Evolutionary conservation across 176 grass and related monocot genomes (phyloP).

Genomic region (Alopecurus myosuroides): DNA sequence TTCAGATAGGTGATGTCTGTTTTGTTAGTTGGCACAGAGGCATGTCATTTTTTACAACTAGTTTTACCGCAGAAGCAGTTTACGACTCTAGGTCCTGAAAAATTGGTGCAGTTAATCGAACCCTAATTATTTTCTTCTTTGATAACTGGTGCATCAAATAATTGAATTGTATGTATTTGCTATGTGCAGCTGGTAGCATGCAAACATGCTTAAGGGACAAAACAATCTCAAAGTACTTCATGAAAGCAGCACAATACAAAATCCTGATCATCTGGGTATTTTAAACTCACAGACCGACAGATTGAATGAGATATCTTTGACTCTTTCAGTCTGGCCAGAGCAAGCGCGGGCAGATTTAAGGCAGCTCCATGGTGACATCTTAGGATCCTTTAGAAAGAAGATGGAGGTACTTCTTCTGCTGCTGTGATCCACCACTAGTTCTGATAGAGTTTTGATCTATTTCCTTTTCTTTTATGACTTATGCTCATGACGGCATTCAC

Average conservation of each 20-base stretch:
- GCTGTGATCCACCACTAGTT: background rate
- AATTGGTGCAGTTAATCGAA: too few species aligned
- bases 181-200: too few species aligned
- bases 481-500: slow-evolving; percentile 10
- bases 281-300: slow-evolving; percentile 43
- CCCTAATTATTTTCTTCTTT: too few species aligned
- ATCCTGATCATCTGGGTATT: slow-evolving; percentile 32
- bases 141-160: too few species aligned
- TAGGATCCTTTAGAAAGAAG: slow-evolving; percentile 44
- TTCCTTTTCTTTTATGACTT: background rate
- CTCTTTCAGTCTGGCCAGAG: slow-evolving; percentile 51
- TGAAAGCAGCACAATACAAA: slow-evolving; percentile 42
- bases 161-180: too few species aligned
- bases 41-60: too few species aligned
- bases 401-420: slow-evolving; percentile 50
- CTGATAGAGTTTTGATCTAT: background rate
- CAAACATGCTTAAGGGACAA: slow-evolving; percentile 77
- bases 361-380: slow-evolving; percentile 56
- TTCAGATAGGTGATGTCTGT: too few species aligned
- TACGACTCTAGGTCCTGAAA: too few species aligned
- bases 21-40: too few species aligned
- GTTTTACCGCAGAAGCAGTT: too few species aligned
- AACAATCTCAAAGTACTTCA: slow-evolving; percentile 56
- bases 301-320: slow-evolving; percentile 62
- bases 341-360: slow-evolving; percentile 47